Base-by-base conservation (phyloP, 225 moss, liverwort and hornwort species). In the Physcomitrellopsis africana region DNA sequence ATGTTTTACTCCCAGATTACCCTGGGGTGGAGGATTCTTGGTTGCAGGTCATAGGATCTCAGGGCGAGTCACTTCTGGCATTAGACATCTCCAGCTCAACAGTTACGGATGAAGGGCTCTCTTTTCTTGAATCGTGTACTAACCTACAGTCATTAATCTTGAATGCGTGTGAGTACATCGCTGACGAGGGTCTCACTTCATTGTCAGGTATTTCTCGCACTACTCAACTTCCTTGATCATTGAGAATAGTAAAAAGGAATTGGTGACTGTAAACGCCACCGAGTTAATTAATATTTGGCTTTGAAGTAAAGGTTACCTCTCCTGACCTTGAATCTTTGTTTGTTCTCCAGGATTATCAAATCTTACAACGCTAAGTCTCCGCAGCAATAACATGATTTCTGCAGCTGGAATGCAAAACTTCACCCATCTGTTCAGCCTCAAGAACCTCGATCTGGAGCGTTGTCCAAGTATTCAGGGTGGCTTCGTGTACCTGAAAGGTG, bases 31-130 rank as follows among this genome's bases (percentile, higher is more conserved):
- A 91, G 65, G 97, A 97, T 76, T 80, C 70, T 49, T 97, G 97
- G 97, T 79, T 97, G 89, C 86, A 93, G 79, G 84, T 97, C 7
- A 83, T 94, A 19, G 90, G 94, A 47, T 86, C 87, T 53, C 97
- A 97, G 89, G 93, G 97, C 32, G 81, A 87, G 72, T 91, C 97
- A 32, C 87, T 97, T 23, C 76, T 97, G 59, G 87, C 93, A 32
- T 47, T 97, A 63, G 94, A 97, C 79, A 85, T 97, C 52, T 91
- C 94, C 57, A 81, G 89, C 83, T 94, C 97, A 26, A n/a, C 41
- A 22, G 91, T 97, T 42, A 86, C 97, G 18, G 91, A 97, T 84
- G 89, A 75, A 68, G 97, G 97, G 61, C 85, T 97, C 15, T 70
- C 77, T 42, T 84, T 14, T 22, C 65, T 99, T 1, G 72, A 87